Evolutionary conservation across 2,329 filamentous ascomycete species (phyloP).

Genomic region (Phoma herbarum): DNA sequence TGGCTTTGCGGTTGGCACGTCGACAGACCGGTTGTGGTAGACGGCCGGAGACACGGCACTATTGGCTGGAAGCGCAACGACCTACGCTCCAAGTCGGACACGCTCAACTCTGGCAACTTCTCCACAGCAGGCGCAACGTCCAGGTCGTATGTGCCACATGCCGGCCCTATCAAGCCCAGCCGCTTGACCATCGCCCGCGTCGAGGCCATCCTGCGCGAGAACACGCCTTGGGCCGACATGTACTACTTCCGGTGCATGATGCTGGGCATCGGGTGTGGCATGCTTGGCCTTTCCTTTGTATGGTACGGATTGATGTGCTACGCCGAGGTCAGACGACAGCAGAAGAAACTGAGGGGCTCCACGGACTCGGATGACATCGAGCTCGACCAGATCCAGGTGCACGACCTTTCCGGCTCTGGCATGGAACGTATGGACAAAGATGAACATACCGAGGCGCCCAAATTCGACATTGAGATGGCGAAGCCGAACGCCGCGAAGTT

Average conservation of each 20-base stretch:
- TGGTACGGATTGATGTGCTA: neutral
- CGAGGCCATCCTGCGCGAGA: neutral
- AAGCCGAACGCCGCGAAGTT: neutral
- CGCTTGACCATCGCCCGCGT: neutral
- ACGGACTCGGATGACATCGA: conserved; percentile 2
- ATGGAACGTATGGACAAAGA: conserved; percentile 1
- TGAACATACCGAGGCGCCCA: accelerated
- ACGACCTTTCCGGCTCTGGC: neutral
- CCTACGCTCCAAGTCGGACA: neutral
- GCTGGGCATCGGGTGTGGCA: neutral
- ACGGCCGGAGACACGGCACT: neutral
- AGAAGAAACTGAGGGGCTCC: neutral
- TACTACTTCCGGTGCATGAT: conserved; percentile 1
- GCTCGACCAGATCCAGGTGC: conserved; percentile 13
- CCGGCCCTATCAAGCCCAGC: neutral
- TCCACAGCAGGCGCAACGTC: neutral
- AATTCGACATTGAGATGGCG: neutral
- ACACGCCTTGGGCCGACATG: conserved; percentile 4
- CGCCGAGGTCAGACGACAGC: neutral
- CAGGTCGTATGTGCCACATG: neutral
- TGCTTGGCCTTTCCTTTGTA: neutral
- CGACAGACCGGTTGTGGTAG: neutral
- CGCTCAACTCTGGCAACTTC: neutral
- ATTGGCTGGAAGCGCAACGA: neutral
- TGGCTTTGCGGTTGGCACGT: conserved; percentile 11